Percentiles rank a stretch among this genome's conserved stretches.
Evolutionary conservation across 345 rosid species (phyloP).

Genomic region (Aquilaria yunnanensis): DNA sequence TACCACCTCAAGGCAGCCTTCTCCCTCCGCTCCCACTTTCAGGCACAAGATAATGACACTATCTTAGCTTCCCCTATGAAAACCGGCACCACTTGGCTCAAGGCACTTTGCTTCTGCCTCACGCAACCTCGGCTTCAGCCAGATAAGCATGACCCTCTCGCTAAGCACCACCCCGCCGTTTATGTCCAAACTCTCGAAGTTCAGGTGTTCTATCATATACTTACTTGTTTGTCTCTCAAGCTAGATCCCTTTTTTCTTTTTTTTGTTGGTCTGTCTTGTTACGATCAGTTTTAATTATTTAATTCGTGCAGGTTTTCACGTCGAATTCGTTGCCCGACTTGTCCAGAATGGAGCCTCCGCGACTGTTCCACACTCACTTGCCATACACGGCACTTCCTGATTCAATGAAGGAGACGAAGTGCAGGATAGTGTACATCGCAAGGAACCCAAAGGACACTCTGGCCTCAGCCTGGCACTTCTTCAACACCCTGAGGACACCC

Average conservation of each 20-base stretch:
- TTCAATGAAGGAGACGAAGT: constrained; percentile 16
- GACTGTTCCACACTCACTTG: constrained; percentile 26
- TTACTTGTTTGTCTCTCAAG: no score
- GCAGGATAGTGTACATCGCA: constrained; percentile 27
- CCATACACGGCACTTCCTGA: constrained; percentile 23
- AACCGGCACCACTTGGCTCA: constrained; percentile 37
- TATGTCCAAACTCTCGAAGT: constrained; percentile 16
- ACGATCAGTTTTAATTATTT: no score
- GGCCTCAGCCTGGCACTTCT: constrained; percentile 26
- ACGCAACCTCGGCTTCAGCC: not conserved
- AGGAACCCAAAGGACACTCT: constrained; percentile 31
- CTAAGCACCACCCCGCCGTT: constrained; percentile 14
- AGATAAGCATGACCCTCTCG: constrained; percentile 8
- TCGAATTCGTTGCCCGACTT: constrained; percentile 10
- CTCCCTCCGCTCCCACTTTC: constrained; percentile 13
- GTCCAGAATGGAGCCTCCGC: constrained; percentile 11
- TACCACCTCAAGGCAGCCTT: constrained; percentile 10
- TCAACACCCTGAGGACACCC: constrained; percentile 9
- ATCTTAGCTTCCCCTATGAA: constrained; percentile 31
- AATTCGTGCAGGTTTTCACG: constrained; percentile 2
- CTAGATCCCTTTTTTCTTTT: no score
- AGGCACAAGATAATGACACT: constrained; percentile 15
- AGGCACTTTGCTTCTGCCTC: constrained; percentile 26
- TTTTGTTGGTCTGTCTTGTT: no score
- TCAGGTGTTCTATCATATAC: constrained; percentile 3